Percentiles rank a stretch among this genome's conserved stretches.
Conservation (phyloP, 2,329 filamentous ascomycete genomes). For the Pseudogymnoascus sp. region DNA sequence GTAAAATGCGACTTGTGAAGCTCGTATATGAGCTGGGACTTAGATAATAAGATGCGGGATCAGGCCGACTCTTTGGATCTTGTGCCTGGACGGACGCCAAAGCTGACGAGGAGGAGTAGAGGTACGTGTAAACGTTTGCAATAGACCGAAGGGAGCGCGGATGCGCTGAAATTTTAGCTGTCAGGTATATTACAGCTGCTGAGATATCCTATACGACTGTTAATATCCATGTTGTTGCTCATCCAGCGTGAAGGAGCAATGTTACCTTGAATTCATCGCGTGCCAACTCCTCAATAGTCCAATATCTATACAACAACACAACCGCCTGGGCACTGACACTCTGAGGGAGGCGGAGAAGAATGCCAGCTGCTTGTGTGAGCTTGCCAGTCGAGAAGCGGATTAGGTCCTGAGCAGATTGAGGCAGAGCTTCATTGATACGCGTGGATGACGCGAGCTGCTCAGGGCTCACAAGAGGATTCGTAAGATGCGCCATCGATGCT, state of each 20-base stretch:
- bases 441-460: constrained; percentile 57
- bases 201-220: constrained; percentile 59
- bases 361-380: constrained; percentile 69
- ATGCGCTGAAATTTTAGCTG: constrained; percentile 71
- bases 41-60: constrained; percentile 57
- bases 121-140: constrained; percentile 77
- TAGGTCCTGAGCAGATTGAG: constrained; percentile 62
- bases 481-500: constrained; percentile 52
- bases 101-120: constrained; percentile 54
- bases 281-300: constrained; percentile 52
- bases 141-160: constrained; percentile 73
- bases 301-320: constrained; percentile 74
- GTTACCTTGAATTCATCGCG: constrained; percentile 44
- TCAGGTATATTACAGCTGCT: constrained; percentile 72
- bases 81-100: constrained; percentile 18
- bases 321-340: constrained; percentile 80
- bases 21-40: constrained; percentile 65
- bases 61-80: constrained; percentile 16
- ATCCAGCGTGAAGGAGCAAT: not conserved
- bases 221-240: constrained; percentile 9
- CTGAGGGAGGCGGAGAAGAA: constrained; percentile 77
- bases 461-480: constrained; percentile 66
- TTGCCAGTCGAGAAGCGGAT: constrained; percentile 65
- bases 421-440: constrained; percentile 47
- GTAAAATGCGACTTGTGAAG: constrained; percentile 57